Conservation (phyloP, 331 rosid species). For the Quercus tomentella region DNA sequence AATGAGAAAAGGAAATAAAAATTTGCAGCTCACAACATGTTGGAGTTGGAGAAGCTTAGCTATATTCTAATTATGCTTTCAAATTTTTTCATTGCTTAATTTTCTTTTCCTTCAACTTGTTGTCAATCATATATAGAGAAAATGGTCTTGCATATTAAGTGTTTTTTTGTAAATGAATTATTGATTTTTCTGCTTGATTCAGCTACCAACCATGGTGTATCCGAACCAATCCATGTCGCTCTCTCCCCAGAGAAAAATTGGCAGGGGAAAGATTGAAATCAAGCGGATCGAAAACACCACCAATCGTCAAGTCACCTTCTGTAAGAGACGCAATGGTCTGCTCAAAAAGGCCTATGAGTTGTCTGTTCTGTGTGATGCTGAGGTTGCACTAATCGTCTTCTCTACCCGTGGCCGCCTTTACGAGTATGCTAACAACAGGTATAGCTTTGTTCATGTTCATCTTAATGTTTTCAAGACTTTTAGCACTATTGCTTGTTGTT, state of each 20-base stretch:
- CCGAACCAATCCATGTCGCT: constrained; percentile 45
- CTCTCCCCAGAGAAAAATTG: constrained; percentile 79
- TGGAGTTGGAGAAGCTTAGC: not conserved
- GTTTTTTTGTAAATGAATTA: not conserved
- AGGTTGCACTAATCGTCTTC: constrained; percentile 94
- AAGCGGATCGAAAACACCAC: constrained; percentile 98
- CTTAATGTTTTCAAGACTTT: not conserved
- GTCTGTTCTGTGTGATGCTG: constrained; percentile 98
- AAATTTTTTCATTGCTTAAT: not conserved
- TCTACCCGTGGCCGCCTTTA: constrained; percentile 97
- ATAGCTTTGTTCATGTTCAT: not conserved
- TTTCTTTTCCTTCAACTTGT: constrained; percentile 2
- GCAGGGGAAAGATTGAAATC: constrained; percentile 97
- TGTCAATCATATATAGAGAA: constrained; percentile 17
- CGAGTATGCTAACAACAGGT: constrained; percentile 98
- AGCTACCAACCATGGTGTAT: constrained; percentile 52
- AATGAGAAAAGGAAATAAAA: constrained; percentile 2
- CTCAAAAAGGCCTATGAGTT: constrained; percentile 96
- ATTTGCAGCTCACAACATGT: constrained; percentile 16
- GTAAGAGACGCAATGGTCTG: constrained; percentile 87
- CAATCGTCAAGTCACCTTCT: constrained; percentile 97
- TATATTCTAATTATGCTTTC: not conserved
- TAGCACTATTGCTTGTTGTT: not conserved
- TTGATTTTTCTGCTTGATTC: constrained; percentile 26
- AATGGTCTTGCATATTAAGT: not conserved